A percentile compares a stretch with the other conserved stretches of the same genome.
These are phyloP conservation scores for Cymbidium sinense DNA, from an alignment of 106 monocot species.

Conservation along the genomic window DNA sequence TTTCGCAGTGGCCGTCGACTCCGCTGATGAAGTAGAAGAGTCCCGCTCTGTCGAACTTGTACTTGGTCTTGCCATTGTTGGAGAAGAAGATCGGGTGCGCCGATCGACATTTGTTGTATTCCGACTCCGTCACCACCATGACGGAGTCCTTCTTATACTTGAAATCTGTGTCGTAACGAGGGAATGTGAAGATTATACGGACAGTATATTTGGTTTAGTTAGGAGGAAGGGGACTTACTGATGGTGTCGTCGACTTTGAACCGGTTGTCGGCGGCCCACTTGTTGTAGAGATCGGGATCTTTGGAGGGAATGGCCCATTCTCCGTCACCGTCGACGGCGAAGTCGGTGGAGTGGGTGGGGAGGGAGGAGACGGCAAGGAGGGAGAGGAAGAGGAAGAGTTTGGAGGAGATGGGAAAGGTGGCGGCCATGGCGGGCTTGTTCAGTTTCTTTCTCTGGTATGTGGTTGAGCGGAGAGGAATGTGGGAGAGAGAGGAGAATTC, in stretches of 20 bases:
- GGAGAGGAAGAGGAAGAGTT: constrained; percentile 8
- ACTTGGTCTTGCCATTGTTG: constrained; percentile 58
- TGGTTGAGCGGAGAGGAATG: background rate
- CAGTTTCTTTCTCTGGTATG: background rate
- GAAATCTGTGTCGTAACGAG: constrained; percentile 27
- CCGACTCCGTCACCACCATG: constrained; percentile 65
- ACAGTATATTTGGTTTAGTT: background rate
- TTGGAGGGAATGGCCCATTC: constrained; percentile 64
- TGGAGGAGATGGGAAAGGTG: background rate
- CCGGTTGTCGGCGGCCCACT: constrained; percentile 74
- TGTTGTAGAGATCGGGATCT: constrained; percentile 50
- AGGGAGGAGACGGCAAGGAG: background rate
- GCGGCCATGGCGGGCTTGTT: background rate
- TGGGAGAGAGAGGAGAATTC: background rate
- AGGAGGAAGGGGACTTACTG: constrained; percentile 25
- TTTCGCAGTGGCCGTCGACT: constrained; percentile 58
- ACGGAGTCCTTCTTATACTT: constrained; percentile 84
- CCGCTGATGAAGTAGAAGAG: constrained; percentile 96
- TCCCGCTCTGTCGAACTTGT: constrained; percentile 34
- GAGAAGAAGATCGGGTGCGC: constrained; percentile 67
- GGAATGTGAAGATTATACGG: background rate
- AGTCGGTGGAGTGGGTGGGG: constrained; percentile 21
- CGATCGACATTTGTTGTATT: constrained; percentile 62
- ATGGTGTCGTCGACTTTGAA: constrained; percentile 64
- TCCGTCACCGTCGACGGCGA: constrained; percentile 55